These are phyloP conservation scores for Seminavis robusta DNA, from an alignment of 108 stramenopile genomes.

Conservation along the genomic window DNA sequence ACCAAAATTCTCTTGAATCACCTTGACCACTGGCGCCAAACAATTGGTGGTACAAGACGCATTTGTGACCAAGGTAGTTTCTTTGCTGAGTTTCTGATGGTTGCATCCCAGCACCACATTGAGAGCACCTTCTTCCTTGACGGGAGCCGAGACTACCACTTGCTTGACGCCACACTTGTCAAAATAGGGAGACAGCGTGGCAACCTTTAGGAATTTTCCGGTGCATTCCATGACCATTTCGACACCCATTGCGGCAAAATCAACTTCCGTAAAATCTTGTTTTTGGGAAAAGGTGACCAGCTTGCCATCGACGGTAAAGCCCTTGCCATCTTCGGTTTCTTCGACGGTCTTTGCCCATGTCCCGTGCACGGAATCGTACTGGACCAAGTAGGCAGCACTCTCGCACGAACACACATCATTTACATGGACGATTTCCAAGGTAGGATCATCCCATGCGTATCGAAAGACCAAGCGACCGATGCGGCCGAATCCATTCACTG, in stretches of 20 bases:
- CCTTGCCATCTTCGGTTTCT: slow-evolving; percentile 45
- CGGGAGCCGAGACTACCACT: slow-evolving; percentile 93
- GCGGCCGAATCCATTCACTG: slow-evolving; percentile 92
- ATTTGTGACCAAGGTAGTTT: slow-evolving; percentile 80
- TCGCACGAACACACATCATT: slow-evolving; percentile 90
- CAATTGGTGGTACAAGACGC: slow-evolving; percentile 97
- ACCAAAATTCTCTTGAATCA: slow-evolving; percentile 89
- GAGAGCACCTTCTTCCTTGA: slow-evolving; percentile 87
- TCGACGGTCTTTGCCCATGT: slow-evolving; percentile 86
- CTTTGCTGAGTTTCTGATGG: slow-evolving; percentile 63
- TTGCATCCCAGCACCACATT: slow-evolving; percentile 96
- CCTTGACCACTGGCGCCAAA: slow-evolving; percentile 90
- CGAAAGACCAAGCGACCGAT: slow-evolving; percentile 91
- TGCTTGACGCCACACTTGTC: slow-evolving; percentile 79
- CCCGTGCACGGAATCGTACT: slow-evolving; percentile 96
- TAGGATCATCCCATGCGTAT: slow-evolving; percentile 88
- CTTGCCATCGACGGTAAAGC: slow-evolving; percentile 87
- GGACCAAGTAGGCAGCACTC: slow-evolving; percentile 84
- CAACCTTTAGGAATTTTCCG: slow-evolving; percentile 84
- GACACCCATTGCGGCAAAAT: slow-evolving; percentile 66
- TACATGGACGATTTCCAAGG: slow-evolving; percentile 85
- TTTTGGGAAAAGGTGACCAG: slow-evolving; percentile 70
- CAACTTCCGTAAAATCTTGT: slow-evolving; percentile 69
- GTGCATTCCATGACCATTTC: slow-evolving; percentile 94
- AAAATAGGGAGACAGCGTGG: slow-evolving; percentile 72